Conservation (phyloP, 2,329 filamentous ascomycete genomes). For the Nectriaceae sp. region DNA sequence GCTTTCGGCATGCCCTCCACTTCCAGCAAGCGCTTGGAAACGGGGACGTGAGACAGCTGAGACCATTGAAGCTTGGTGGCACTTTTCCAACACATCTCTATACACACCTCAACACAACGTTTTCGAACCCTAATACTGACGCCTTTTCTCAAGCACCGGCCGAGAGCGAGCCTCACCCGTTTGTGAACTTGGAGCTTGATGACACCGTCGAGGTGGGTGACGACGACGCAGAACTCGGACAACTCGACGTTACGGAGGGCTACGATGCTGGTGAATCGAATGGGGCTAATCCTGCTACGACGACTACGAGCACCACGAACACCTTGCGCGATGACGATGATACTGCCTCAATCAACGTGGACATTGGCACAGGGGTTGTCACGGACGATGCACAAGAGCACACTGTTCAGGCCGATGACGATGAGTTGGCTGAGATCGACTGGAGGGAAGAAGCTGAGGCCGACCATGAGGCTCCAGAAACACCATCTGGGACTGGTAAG, state of each 20-base stretch:
- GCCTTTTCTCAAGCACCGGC: conserved; percentile 21
- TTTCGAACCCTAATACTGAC: conserved; percentile 27
- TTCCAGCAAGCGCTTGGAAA: background rate
- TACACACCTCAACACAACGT: conserved; percentile 3
- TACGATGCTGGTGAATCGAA: conserved; percentile 14
- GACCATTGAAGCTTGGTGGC: background rate
- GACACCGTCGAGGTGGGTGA: conserved; percentile 18
- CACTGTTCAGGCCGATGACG: conserved; percentile 15
- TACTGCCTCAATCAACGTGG: conserved; percentile 23
- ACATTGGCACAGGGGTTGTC: conserved; percentile 21
- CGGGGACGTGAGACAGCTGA: background rate
- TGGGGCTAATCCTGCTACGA: conserved; percentile 13
- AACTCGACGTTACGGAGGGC: conserved; percentile 17
- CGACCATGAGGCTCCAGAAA: conserved; percentile 20
- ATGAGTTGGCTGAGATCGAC: conserved; percentile 31
- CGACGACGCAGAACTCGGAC: conserved; percentile 17
- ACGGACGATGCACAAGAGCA: conserved; percentile 23
- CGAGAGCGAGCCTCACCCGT: conserved; percentile 27
- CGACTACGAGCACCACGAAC: conserved; percentile 33
- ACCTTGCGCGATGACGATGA: conserved; percentile 37
- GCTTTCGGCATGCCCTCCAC: conserved; percentile 13
- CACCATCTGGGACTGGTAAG: conserved; percentile 26
- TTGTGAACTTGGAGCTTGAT: conserved; percentile 27
- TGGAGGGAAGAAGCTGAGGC: conserved; percentile 31
- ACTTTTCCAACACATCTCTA: background rate